These are phyloP conservation scores for Trypanosoma avium DNA, from an alignment of 208 protist genomes.

Conservation along the genomic window DNA sequence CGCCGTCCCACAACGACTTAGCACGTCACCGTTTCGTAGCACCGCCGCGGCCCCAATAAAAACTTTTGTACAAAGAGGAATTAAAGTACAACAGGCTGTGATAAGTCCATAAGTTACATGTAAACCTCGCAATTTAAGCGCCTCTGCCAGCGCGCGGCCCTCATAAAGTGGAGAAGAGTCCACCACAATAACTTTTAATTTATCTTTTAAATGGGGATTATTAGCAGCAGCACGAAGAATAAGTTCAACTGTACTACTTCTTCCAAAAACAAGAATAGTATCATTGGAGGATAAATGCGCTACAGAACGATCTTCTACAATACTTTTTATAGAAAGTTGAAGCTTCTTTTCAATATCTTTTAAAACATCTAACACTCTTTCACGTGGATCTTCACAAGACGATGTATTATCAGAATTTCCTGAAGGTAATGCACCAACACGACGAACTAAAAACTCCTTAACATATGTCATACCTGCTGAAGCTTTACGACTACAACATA, in stretches of 20 bases:
- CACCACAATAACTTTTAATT: slow-evolving; percentile 91
- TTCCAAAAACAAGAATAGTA: slow-evolving; percentile 81
- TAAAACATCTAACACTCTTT: slow-evolving; percentile 48
- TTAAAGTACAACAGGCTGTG: slow-evolving; percentile 92
- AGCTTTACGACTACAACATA: slow-evolving; percentile 57
- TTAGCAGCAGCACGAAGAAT: slow-evolving; percentile 54
- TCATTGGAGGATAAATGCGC: slow-evolving; percentile 64
- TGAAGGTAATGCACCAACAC: slow-evolving; percentile 39
- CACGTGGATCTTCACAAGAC: slow-evolving; percentile 34
- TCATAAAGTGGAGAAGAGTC: slow-evolving; percentile 95
- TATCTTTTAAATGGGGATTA: slow-evolving; percentile 27
- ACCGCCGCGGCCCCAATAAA: slow-evolving; percentile 95
- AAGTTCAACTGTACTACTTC: slow-evolving; percentile 72
- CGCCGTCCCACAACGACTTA: slow-evolving; percentile 92
- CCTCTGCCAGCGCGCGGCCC: slow-evolving; percentile 68
- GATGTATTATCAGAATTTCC: neutral
- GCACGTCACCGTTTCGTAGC: slow-evolving; percentile 94
- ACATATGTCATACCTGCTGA: slow-evolving; percentile 73
- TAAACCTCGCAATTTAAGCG: slow-evolving; percentile 81
- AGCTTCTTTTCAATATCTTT: slow-evolving; percentile 56
- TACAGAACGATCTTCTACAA: slow-evolving; percentile 72
- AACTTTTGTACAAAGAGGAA: slow-evolving; percentile 93
- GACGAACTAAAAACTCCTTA: slow-evolving; percentile 61
- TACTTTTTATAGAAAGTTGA: slow-evolving; percentile 64
- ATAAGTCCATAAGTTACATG: slow-evolving; percentile 93